phyloP scores from a whole-genome alignment of 805 yeast species.

The Metschnikowia orientalis region DNA sequence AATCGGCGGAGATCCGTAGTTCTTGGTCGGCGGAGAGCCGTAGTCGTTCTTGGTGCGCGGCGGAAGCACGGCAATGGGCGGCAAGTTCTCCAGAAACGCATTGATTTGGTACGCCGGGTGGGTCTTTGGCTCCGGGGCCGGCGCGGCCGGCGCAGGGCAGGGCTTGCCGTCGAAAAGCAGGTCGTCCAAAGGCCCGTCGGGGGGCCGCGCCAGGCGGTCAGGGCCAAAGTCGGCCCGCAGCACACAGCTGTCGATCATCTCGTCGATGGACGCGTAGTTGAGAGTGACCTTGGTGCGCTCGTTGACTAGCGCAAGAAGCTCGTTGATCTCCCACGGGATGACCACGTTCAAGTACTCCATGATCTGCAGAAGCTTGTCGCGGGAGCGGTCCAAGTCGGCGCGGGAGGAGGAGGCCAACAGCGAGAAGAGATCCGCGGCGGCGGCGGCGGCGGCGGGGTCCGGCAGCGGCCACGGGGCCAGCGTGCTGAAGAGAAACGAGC shows the following conservation, averaged over 20 bases:
- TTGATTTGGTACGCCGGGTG: not conserved
- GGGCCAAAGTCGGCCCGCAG: too few species aligned
- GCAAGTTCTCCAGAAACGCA: constrained; percentile 11
- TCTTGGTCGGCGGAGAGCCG: constrained; percentile 1
- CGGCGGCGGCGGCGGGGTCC: constrained; percentile 8
- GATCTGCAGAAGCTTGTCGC: constrained; percentile 42
- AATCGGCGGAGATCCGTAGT: constrained; percentile 2
- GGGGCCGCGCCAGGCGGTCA: too few species aligned
- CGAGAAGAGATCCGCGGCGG: constrained; percentile 15
- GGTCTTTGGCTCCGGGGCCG: constrained; percentile 2
- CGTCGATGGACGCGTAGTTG: constrained; percentile 54
- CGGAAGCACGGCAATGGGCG: constrained; percentile 10
- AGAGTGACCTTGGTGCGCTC: constrained; percentile 39
- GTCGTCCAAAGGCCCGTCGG: too few species aligned
- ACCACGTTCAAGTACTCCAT: constrained; percentile 47
- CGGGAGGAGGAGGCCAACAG: constrained; percentile 6
- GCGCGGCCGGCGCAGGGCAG: not conserved
- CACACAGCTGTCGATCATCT: constrained; percentile 56
- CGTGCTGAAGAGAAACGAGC: constrained; percentile 31
- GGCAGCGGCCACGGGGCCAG: constrained; percentile 27
- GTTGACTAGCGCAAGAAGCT: constrained; percentile 47
- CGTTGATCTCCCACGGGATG: constrained; percentile 55
- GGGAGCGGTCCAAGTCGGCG: constrained; percentile 23
- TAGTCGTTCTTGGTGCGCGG: constrained; percentile 3
- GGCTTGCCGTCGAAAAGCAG: too few species aligned